Conservation (phyloP, 2,329 filamentous ascomycete genomes). For the Aspergillus sp. region DNA sequence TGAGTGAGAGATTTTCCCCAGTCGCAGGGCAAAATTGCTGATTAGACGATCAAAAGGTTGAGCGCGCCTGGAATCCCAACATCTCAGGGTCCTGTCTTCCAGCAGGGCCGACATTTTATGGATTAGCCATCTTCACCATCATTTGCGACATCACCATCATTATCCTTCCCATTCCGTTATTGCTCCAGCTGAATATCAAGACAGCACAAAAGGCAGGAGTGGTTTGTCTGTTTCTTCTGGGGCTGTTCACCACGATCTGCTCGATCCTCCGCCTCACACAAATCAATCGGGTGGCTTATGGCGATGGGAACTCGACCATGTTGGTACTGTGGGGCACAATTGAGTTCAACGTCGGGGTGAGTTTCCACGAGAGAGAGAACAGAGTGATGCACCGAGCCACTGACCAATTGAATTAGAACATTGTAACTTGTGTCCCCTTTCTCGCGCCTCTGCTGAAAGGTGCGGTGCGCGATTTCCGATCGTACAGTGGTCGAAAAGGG, state of each 20-base stretch:
- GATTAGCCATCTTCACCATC: slow-evolving; percentile 55
- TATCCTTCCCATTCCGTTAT: slow-evolving; percentile 53
- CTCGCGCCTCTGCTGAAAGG: slow-evolving; percentile 34
- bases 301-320: slow-evolving; percentile 59
- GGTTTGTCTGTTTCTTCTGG: slow-evolving; percentile 55
- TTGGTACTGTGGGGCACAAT: slow-evolving; percentile 59
- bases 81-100: slow-evolving; percentile 49
- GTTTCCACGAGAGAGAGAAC: slow-evolving; percentile 19
- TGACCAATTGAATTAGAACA: slow-evolving; percentile 26
- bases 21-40: no score
- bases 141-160: slow-evolving; percentile 54
- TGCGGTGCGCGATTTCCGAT: slow-evolving; percentile 33
- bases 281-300: slow-evolving; percentile 53
- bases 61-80: slow-evolving; percentile 50
- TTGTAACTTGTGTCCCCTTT: slow-evolving; percentile 38
- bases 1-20: slow-evolving; percentile 21
- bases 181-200: slow-evolving; percentile 53
- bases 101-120: slow-evolving; percentile 53
- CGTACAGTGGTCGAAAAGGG: slow-evolving; percentile 41
- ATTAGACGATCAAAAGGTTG: slow-evolving; percentile 15
- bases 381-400: neutral
- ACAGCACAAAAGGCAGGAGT: slow-evolving; percentile 53
- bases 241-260: slow-evolving; percentile 58
- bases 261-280: slow-evolving; percentile 56
- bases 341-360: slow-evolving; percentile 60